These are phyloP conservation scores for Aspergillus amoenus DNA, from an alignment of 2,329 filamentous ascomycete species.

Conservation along the genomic window DNA sequence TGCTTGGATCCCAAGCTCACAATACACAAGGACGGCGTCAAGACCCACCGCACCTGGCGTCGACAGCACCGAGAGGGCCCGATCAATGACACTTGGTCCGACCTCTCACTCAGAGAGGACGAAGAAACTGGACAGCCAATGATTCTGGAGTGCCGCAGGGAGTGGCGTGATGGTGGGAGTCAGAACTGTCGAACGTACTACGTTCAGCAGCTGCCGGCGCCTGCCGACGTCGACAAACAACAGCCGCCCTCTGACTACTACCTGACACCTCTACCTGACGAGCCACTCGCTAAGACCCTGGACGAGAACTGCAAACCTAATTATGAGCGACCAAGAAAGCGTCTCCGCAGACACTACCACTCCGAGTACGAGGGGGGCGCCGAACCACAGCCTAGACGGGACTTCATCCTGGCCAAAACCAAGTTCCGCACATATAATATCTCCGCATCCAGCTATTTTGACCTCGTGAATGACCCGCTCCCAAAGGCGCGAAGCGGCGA, in stretches of 20 bases:
- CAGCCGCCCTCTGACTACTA: slow-evolving; percentile 16
- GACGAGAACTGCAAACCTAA: slow-evolving; percentile 29
- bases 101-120: slow-evolving; percentile 61
- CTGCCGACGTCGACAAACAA: slow-evolving; percentile 23
- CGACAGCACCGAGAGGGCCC: slow-evolving; percentile 68
- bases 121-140: slow-evolving; percentile 58
- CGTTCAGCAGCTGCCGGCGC: slow-evolving; percentile 42
- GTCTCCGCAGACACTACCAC: slow-evolving; percentile 41
- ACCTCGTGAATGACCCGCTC: slow-evolving; percentile 44
- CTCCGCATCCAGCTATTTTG: slow-evolving; percentile 42
- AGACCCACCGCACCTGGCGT: slow-evolving; percentile 60
- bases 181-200: slow-evolving; percentile 67
- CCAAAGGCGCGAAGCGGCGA: slow-evolving; percentile 18
- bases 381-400: slow-evolving; percentile 26
- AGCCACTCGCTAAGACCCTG: slow-evolving; percentile 29
- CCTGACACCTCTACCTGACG: slow-evolving; percentile 24
- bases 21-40: slow-evolving; percentile 37
- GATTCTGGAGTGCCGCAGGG: slow-evolving; percentile 67
- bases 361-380: slow-evolving; percentile 36
- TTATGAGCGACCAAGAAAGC: slow-evolving; percentile 36
- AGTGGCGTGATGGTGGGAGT: slow-evolving; percentile 61
- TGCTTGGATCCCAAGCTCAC: slow-evolving; percentile 56
- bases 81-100: slow-evolving; percentile 73
- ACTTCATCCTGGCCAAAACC: slow-evolving; percentile 46
- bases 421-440: slow-evolving; percentile 45